Evolutionary conservation across 306 rosid genomes (phyloP).

Genomic region (Ziziphus jujuba): DNA sequence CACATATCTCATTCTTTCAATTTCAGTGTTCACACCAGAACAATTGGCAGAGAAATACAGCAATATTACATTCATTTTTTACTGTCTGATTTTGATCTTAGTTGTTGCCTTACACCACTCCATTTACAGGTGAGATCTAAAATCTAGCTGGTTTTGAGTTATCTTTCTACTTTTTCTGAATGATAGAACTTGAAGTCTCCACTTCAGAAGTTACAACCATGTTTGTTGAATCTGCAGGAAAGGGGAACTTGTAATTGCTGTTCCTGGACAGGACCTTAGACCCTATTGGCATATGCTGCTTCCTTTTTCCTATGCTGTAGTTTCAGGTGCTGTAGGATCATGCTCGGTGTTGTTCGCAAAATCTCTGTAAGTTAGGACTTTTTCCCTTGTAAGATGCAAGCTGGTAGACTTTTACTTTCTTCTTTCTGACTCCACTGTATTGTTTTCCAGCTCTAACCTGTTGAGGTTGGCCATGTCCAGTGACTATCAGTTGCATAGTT

Average conservation of each 20-base stretch:
- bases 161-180: conserved; percentile 1
- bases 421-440: conserved; percentile 27
- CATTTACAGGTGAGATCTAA: conserved; percentile 62
- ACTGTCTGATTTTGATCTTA: conserved; percentile 73
- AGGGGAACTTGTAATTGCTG: conserved; percentile 69
- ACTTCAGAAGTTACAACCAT: conserved; percentile 16
- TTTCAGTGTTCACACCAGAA: conserved; percentile 93
- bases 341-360: conserved; percentile 97
- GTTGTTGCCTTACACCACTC: conserved; percentile 80
- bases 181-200: neutral
- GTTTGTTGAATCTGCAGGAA: conserved; percentile 53
- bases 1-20: conserved; percentile 23
- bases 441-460: conserved; percentile 73
- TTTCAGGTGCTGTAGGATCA: conserved; percentile 98
- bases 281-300: conserved; percentile 85
- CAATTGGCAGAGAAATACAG: conserved; percentile 93
- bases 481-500: conserved; percentile 84
- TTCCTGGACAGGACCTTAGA: conserved; percentile 77
- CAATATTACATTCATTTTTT: conserved; percentile 77
- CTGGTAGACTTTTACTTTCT: neutral
- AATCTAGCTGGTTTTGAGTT: conserved; percentile 19
- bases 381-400: conserved; percentile 19
- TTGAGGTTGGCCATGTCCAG: conserved; percentile 85
- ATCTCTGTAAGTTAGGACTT: conserved; percentile 77
- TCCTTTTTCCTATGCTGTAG: conserved; percentile 95